A percentile compares a stretch with the other conserved stretches of the same genome.
Evolutionary conservation across 805 yeast genomes (phyloP).

Genomic region (Kazachstania taianensis): DNA sequence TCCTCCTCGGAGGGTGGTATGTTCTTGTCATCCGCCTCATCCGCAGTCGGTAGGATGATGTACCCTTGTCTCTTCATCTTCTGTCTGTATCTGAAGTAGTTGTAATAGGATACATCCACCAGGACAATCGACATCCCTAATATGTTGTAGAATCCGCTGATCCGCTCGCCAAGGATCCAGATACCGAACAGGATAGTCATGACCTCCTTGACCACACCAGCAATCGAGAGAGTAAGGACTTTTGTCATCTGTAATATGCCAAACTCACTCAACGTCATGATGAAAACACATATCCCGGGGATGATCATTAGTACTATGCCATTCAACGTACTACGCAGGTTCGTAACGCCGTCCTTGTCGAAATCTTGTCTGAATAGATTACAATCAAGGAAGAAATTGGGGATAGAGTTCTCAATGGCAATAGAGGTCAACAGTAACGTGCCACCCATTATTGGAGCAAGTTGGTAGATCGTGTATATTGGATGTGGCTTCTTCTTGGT

Average conservation of each 20-base stretch:
- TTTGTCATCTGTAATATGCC: constrained; percentile 72
- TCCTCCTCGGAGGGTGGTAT: neutral
- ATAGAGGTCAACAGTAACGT: constrained; percentile 54
- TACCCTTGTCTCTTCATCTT: constrained; percentile 4
- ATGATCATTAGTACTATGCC: constrained; percentile 53
- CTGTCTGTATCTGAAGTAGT: constrained; percentile 44
- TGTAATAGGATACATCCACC: constrained; percentile 74
- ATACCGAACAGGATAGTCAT: constrained; percentile 65
- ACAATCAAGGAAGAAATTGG: constrained; percentile 17
- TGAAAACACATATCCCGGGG: constrained; percentile 82
- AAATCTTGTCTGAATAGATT: constrained; percentile 15
- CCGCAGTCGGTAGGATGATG: neutral
- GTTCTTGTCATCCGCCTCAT: neutral
- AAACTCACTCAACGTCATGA: constrained; percentile 84
- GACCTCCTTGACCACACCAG: constrained; percentile 89
- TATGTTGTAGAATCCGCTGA: constrained; percentile 51
- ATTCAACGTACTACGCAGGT: constrained; percentile 30
- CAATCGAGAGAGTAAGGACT: constrained; percentile 76
- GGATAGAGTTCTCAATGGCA: constrained; percentile 51
- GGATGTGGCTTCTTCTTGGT: constrained; percentile 45
- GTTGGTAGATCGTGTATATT: constrained; percentile 67
- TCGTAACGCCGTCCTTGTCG: constrained; percentile 5
- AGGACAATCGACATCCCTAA: constrained; percentile 69
- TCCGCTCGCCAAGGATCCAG: constrained; percentile 61
- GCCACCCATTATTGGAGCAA: constrained; percentile 76